A percentile compares a stretch with the other conserved stretches of the same genome.
Conservation (phyloP, 1,139 yeast species). For the Suhomyces bokatorum region DNA sequence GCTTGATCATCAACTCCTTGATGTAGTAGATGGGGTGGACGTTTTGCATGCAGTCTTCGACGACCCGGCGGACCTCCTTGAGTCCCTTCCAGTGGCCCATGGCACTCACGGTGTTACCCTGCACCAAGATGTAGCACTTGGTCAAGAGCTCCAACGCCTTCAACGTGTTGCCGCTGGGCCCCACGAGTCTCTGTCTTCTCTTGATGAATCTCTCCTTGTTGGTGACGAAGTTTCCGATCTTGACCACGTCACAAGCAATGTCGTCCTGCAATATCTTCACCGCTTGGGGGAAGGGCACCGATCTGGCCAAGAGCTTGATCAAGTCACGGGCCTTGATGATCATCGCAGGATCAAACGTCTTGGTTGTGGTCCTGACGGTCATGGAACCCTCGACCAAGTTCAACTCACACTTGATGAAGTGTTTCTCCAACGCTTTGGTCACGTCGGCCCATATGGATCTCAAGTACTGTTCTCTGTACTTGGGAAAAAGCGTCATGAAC, state of each 20-base stretch:
- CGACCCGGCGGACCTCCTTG: constrained; percentile 89
- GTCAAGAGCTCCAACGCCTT: constrained; percentile 93
- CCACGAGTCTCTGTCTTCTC: constrained; percentile 93
- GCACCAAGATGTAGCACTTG: constrained; percentile 90
- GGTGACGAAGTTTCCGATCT: constrained; percentile 85
- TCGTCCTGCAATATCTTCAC: constrained; percentile 88
- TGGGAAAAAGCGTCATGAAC: constrained; percentile 93
- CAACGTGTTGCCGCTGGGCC: constrained; percentile 95
- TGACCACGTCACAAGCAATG: constrained; percentile 92
- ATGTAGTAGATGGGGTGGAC: constrained; percentile 96
- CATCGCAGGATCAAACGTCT: constrained; percentile 93
- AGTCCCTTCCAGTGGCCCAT: constrained; percentile 97
- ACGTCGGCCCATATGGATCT: constrained; percentile 94
- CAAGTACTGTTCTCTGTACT: constrained; percentile 89
- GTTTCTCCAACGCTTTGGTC: constrained; percentile 71
- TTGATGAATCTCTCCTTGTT: constrained; percentile 93
- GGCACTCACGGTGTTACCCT: constrained; percentile 94
- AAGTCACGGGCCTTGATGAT: constrained; percentile 93
- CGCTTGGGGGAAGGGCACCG: constrained; percentile 97
- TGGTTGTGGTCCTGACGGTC: constrained; percentile 94
- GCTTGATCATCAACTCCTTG: constrained; percentile 95
- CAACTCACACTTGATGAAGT: constrained; percentile 75
- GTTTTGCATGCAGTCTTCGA: constrained; percentile 96
- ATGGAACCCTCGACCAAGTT: constrained; percentile 95
- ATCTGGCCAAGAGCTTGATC: constrained; percentile 88